These are phyloP conservation scores for Picea abies DNA, from an alignment of 83 land plant genomes.

Conservation along the genomic window DNA sequence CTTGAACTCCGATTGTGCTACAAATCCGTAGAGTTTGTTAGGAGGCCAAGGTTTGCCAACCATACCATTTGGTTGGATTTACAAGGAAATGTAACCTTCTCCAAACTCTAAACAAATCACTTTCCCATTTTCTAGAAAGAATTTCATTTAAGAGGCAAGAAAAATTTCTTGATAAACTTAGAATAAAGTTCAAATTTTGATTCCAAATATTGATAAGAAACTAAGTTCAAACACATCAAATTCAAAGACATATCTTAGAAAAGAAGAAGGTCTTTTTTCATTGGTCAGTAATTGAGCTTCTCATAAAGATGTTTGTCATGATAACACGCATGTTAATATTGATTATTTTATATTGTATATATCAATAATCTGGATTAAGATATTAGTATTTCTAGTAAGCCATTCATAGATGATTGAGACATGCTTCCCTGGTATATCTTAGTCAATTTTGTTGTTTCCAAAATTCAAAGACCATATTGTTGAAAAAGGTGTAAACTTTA, in stretches of 20 bases:
- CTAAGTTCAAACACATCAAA: neutral
- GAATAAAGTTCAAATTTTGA: neutral
- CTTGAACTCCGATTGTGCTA: slow-evolving; percentile 50
- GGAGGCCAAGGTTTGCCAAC: neutral
- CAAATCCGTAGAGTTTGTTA: slow-evolving; percentile 12
- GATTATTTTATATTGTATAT: too few species aligned
- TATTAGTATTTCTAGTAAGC: too few species aligned
- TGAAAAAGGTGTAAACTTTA: too few species aligned
- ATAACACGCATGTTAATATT: too few species aligned
- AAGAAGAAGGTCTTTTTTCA: neutral
- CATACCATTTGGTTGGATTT: neutral
- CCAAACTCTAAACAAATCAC: neutral
- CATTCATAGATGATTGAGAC: too few species aligned
- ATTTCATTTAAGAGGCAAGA: neutral
- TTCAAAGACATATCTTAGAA: neutral
- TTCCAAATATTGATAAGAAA: neutral
- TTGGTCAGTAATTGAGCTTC: neutral
- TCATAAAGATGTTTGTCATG: neutral
- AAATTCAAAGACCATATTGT: too few species aligned
- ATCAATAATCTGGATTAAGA: too few species aligned
- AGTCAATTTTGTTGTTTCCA: too few species aligned
- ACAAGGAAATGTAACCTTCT: neutral
- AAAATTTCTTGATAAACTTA: neutral
- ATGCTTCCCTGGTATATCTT: too few species aligned
- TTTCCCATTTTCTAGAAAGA: neutral